phyloP scores from a whole-genome alignment of 768 basidiomycete species.

The Boletus vinaceobasis region DNA sequence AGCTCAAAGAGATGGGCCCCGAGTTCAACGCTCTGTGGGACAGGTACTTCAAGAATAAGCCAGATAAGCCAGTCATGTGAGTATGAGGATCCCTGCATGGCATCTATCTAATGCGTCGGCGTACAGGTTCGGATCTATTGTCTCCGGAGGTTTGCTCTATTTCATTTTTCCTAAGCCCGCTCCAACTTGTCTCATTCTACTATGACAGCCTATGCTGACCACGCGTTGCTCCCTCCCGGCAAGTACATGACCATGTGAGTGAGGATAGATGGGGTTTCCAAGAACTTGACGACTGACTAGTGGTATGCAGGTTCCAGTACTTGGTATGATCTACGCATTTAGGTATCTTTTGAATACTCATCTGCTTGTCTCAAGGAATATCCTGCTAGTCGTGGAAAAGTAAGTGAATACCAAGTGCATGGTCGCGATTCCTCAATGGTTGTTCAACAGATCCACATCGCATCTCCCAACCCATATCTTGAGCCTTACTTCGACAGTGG shows the following conservation, averaged over 20 bases:
- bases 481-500: conserved; percentile 67
- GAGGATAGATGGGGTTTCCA: conserved; percentile 6
- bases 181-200: neutral
- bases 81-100: conserved; percentile 7
- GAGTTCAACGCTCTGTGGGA: conserved; percentile 70
- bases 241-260: conserved; percentile 64
- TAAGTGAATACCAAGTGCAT: conserved; percentile 11
- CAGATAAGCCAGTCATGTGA: conserved; percentile 74
- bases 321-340: conserved; percentile 28
- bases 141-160: conserved; percentile 46
- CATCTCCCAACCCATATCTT: conserved; percentile 55
- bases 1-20: conserved; percentile 75
- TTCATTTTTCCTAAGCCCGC: neutral
- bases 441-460: conserved; percentile 54
- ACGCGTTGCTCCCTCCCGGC: conserved; percentile 64
- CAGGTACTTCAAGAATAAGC: conserved; percentile 74
- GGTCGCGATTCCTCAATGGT: neutral
- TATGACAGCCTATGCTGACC: conserved; percentile 60
- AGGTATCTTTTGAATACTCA: neutral
- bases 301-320: conserved; percentile 50
- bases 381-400: conserved; percentile 70
- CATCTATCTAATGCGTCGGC: neutral
- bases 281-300: conserved; percentile 23
- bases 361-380: conserved; percentile 42
- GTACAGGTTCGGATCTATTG: conserved; percentile 59